Evolutionary conservation across 192 early-diverging fungal species (phyloP).

Genomic region (Neocallimastix lanati): DNA sequence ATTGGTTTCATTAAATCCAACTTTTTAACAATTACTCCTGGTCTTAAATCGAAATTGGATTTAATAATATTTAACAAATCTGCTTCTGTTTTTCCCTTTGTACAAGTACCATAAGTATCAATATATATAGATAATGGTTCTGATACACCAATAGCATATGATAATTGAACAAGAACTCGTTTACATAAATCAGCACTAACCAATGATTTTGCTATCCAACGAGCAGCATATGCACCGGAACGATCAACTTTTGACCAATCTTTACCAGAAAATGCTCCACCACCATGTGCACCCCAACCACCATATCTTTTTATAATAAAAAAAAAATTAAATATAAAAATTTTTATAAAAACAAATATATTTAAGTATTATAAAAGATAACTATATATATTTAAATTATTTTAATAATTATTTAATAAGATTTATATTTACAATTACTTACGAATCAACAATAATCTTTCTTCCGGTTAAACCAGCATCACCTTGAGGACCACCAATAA

Average conservation of each 20-base stretch:
- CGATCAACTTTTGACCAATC: constrained; percentile 99
- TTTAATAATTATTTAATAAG: too few species aligned
- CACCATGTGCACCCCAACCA: constrained; percentile 87
- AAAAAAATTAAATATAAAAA: constrained; percentile 5
- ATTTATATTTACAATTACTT: too few species aligned
- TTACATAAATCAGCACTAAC: constrained; percentile 82
- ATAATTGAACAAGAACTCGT: constrained; percentile 83
- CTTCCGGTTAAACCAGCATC: constrained; percentile 98
- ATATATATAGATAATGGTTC: constrained; percentile 93
- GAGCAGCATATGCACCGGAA: constrained; percentile 91
- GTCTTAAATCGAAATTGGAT: constrained; percentile 96
- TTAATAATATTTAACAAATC: constrained; percentile 88
- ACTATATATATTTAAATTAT: too few species aligned
- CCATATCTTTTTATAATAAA: constrained; percentile 50
- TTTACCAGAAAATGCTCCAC: constrained; percentile 99
- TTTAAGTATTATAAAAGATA: too few species aligned
- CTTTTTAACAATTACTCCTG: constrained; percentile 95
- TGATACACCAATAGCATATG: constrained; percentile 94
- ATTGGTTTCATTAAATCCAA: constrained; percentile 95
- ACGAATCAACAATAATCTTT: constrained; percentile 72
- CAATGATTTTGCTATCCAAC: constrained; percentile 96
- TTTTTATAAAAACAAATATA: too few species aligned
- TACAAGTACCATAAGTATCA: constrained; percentile 89
- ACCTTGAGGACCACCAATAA: constrained; percentile 99
- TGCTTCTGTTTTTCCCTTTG: constrained; percentile 46